Base-by-base conservation (phyloP, 2,329 filamentous ascomycete species). In the Fusarium floridanum region DNA sequence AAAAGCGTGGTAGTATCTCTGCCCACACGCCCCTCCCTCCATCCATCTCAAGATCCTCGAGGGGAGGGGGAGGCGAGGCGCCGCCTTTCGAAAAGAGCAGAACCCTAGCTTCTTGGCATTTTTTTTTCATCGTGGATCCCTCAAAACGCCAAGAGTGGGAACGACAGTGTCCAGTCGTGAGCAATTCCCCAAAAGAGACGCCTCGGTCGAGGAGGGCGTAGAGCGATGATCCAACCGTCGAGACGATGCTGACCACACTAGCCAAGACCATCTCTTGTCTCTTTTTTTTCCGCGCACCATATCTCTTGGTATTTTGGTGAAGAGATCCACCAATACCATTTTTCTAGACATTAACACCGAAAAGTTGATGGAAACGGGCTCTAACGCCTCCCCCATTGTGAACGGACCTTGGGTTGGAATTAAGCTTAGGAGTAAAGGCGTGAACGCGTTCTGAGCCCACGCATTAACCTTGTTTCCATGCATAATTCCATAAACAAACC, bases 121-220 rank as follows among this genome's bases (percentile, higher is more conserved):
- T 29, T 7, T 45, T 45, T 12, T 45, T 45, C 24, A 37, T 53
- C 69, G 72, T 68, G 64, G 71, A 70, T 57, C 34, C 72, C 63
- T 59, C 53, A 50, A 36, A 61, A 63, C 61, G 73, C 76, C 72
- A 75, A 75, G 72, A 72, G 64, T 63, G 65, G 71, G 72, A 75
- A 75, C 68, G 14, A 63, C 22, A 50, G 24, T 61, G 24, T 61
- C 53, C 45, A 50, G 45, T 61, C 59, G 70, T 68, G 68, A 66
- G 53, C 62, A 71, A 57, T 64, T 73, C 56, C 70, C 59, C 36
- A 68, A 72, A 70, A 43, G 14, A 48, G 66, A 45, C 55, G 41
- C 36, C 36, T 61, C 45, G 34, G 69, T 69, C 63, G 55, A 56
- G 36, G 41, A 66, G 59, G 66, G 45, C 27, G n/a, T 55, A n/a